Evolutionary conservation across 495 filamentous ascomycete genomes (phyloP), one percentile per base, ranked within the genome.

Genomic region (Delitschia confertaspora): DNA sequence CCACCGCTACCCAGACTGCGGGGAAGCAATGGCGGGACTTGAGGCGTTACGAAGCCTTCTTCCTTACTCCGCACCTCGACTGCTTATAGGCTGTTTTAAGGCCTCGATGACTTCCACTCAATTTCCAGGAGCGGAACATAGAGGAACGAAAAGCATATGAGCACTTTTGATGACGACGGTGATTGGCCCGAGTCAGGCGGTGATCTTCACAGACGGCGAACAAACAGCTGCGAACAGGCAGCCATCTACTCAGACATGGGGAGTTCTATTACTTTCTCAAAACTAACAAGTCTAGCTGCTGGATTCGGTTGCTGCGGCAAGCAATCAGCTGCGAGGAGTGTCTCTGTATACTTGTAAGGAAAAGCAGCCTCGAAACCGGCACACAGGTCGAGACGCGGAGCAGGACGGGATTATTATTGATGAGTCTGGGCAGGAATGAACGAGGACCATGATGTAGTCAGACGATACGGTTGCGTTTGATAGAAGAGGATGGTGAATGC

Each of bases 291-390:
- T 14, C 26, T 29, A 38, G 38, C 42, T 43, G 33, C 47, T 44
- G 6, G 11, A 47, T 47, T 19, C 53, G 53, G 47, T 26, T 47
- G 42, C 42, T 56, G 52, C 52, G 46, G 47, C 52, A 51, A 51
- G 47, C 46, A 33, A 34, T 33, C 17, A 22, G 51, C 26, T 42
- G 37, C 33, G n/a, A 31, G 36, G 9, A 13, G 18, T 17, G 2
- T 19, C 33, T 18, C 19, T 23, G 4, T 13, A 4, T 30, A 41
- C n/a, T n/a, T n/a, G n/a, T n/a, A n/a, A n/a, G n/a, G n/a, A n/a
- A n/a, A n/a, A n/a, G n/a, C n/a, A 13, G 13, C 38, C 24, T 17
- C 25, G 19, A 25, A 27, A 21, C 27, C 40, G 18, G 13, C 26
- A 27, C 33, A 33, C 29, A 31, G 22, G 11, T 17, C 9, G 22